Evolutionary conservation across 495 filamentous ascomycete genomes (phyloP), one percentile per base, ranked within the genome.

Genomic region (Podospora anserina): DNA sequence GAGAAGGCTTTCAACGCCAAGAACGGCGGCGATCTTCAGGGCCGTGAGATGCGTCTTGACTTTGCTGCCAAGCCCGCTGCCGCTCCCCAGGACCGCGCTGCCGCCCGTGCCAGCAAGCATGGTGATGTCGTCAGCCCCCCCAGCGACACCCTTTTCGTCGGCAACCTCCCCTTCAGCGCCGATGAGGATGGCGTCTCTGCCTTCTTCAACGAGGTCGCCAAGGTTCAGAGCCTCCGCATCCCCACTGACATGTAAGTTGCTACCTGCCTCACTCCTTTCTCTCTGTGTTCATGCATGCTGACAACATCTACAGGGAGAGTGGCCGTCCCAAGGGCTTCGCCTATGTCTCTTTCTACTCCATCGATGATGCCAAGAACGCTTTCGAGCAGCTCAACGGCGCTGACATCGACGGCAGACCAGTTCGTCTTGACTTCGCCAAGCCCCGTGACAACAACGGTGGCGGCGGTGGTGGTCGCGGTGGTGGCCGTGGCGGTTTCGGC

Each of bases 251-350:
- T 81, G 84, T 88, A 77, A 80, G 87, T 49, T 49, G 2, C 9
- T 81, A 67, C 18, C 30, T 27, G 2, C 54, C 34, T 23, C 13
- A 60, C 30, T 61, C 11, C 11, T 27, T 61, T 58, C 23, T 27
- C 62, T 58, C 23, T 69, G 3, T 49, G 9, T 11, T 26, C n/a
- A n/a, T 7, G 57, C 16, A 62, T 74, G 61, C 82, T 86, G 82
- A 85, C 70, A 27, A n/a, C 39, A 60, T 63, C 56, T 55, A 18
- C 67, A 89, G 88, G 75, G 93, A 97, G 34, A 87, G 88, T 68
- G 95, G 94, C 61, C 88, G 89, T 65, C 90, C 87, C 77, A 97
- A 98, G 88, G 95, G 95, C 65, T 98, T 96, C 78, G 96, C 92
- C 61, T 99, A 99, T 78, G 90, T 99, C 63, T 88, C 90, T 73